Conservation (phyloP, 768 basidiomycete species). For the Termitomyces sp. region DNA sequence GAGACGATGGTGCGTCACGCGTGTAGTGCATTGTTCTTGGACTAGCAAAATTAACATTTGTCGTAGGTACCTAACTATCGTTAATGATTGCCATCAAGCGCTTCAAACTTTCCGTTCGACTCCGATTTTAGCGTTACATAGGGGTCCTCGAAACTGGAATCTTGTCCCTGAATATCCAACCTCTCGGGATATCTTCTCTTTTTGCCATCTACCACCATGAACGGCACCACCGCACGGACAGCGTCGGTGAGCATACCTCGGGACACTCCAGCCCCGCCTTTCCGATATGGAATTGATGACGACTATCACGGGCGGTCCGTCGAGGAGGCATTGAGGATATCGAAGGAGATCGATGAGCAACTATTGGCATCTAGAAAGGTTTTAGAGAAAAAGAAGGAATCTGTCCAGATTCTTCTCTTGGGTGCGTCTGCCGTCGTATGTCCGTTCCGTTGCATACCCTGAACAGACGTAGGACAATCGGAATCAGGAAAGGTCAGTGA, state of each 20-base stretch:
- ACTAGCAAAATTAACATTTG: too few relatives aligned
- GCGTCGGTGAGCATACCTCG: neutral
- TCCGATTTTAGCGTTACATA: too few relatives aligned
- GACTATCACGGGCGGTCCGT: constrained; percentile 17
- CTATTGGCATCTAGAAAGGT: constrained; percentile 41
- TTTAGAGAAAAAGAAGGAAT: constrained; percentile 46
- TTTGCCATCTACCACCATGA: neutral
- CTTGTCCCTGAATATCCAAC: too few relatives aligned
- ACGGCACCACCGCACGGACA: too few relatives aligned
- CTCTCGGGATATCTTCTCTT: neutral
- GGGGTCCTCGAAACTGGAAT: too few relatives aligned
- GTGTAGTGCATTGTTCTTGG: too few relatives aligned
- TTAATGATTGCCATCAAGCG: too few relatives aligned
- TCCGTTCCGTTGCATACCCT: neutral
- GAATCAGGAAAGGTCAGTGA: constrained; percentile 50
- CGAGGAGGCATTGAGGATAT: constrained; percentile 40
- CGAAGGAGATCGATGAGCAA: constrained; percentile 46
- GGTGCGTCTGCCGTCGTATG: constrained; percentile 22
- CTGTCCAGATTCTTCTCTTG: constrained; percentile 52
- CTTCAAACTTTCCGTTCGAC: too few relatives aligned
- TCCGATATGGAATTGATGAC: neutral
- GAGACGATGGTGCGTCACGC: too few relatives aligned
- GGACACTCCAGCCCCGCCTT: constrained; percentile 5
- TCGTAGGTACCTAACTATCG: too few relatives aligned
- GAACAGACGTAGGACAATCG: constrained; percentile 43